A percentile compares a stretch with the other conserved stretches of the same genome.
phyloP scores from a whole-genome alignment of 1,284 basidiomycete genomes.

The Trichosporon sp. region DNA sequence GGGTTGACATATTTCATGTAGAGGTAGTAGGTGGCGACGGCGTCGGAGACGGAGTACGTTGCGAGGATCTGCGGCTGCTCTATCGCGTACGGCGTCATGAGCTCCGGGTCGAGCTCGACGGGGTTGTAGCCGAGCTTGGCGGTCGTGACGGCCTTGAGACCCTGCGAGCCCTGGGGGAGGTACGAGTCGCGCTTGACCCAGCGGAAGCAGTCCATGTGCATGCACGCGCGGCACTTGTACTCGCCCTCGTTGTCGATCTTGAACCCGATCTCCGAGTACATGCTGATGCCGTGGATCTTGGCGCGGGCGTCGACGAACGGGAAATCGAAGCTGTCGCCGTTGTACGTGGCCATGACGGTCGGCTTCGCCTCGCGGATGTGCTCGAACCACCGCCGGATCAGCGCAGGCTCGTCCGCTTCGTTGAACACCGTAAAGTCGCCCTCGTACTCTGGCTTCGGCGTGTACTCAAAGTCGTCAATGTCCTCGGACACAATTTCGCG shows the following conservation, averaged over 20 bases:
- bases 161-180: slow-evolving; percentile 95
- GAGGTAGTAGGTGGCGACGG: slow-evolving; percentile 97
- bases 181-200: slow-evolving; percentile 99
- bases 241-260: slow-evolving; percentile 87
- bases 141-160: slow-evolving; percentile 95
- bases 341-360: slow-evolving; percentile 97
- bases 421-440: slow-evolving; percentile 97
- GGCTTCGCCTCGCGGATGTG: slow-evolving; percentile 91
- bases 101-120: slow-evolving; percentile 94
- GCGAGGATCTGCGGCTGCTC: slow-evolving; percentile 94
- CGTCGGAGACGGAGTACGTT: slow-evolving; percentile 98
- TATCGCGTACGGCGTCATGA: slow-evolving; percentile 99
- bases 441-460: slow-evolving; percentile 95
- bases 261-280: slow-evolving; percentile 94
- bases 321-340: slow-evolving; percentile 99
- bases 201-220: slow-evolving; percentile 98
- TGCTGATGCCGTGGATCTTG: slow-evolving; percentile 85
- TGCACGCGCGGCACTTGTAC: slow-evolving; percentile 88
- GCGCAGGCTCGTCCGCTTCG: slow-evolving; percentile 81
- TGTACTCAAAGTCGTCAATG: slow-evolving; percentile 98
- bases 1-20: slow-evolving; percentile 99
- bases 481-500: slow-evolving; percentile 96
- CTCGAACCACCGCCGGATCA: slow-evolving; percentile 83
- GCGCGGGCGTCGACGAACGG: slow-evolving; percentile 91
- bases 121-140: slow-evolving; percentile 96